Conservation (phyloP, 306 rosid genomes). For the Cucurbita maxima region DNA sequence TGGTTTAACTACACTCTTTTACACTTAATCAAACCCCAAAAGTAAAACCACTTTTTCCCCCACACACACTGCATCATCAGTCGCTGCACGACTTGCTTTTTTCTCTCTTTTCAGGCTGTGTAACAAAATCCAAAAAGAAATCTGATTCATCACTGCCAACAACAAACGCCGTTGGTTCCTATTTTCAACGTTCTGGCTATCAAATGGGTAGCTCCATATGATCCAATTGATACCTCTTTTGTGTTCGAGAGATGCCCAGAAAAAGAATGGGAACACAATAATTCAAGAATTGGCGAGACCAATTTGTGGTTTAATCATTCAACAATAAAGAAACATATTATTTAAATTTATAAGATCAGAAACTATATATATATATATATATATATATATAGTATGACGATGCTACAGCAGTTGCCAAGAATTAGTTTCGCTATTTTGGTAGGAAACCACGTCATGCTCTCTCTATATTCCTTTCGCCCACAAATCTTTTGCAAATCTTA, state of each 20-base stretch:
- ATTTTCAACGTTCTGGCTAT: too few species aligned
- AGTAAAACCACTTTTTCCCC: neutral
- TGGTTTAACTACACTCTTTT: neutral
- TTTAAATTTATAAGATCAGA: neutral
- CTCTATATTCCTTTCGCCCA: neutral
- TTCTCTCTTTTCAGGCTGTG: neutral
- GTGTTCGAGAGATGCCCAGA: neutral
- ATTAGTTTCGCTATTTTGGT: neutral
- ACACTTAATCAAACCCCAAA: slow-evolving; percentile 1
- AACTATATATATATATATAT: neutral
- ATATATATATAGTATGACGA: neutral
- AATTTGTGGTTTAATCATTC: neutral
- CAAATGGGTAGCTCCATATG: neutral
- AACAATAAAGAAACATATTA: neutral
- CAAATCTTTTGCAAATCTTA: neutral
- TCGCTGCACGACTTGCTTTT: neutral
- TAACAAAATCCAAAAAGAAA: neutral
- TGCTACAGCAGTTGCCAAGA: neutral
- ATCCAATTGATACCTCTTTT: neutral
- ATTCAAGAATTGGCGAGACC: neutral
- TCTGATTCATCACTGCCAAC: neutral
- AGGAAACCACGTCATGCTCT: neutral
- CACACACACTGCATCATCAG: neutral
- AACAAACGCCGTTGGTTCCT: too few species aligned
- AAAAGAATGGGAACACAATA: neutral